Evolutionary conservation across 2,329 filamentous ascomycete genomes (phyloP), one percentile per base, ranked within the genome.

Genomic region (Fusarium lyarnte): DNA sequence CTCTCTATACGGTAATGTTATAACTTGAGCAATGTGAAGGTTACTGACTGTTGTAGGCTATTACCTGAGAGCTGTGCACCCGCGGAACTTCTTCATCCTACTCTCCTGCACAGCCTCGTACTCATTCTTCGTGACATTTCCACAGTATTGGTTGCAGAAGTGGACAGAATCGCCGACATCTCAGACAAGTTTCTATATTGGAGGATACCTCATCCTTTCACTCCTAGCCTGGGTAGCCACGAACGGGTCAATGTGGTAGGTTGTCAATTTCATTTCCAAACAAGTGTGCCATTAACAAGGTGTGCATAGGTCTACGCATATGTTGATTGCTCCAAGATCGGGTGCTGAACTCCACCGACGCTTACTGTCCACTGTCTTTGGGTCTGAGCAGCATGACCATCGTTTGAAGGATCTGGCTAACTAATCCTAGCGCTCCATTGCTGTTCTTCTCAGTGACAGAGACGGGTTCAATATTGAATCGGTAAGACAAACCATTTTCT

Each of bases 81-180:
- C 21, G 0, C 31, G 3, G 1, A 58, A 29, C 19, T 23, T 58
- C 31, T 47, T 36, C 12, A 5, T 58, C 6, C 41, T 58, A 4
- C 19, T 47, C 4, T 1, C 14, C 8, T 58, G 54, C 8, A 58
- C 41, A n/a, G 54, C 54, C 4, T 36, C 54, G 0, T 58, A 57
- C 19, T 47, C 54, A 13, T n/a, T 47, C 19, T 57, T 57, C 1
- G 41, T 57, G 10, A 57, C 29, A 1, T 57, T 57, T n/a, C 54
- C 54, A 5, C 54, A 57, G 13, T 57, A 47, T 8, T 57, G 54
- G 54, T 23, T 57, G 2, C 41, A 57, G 31, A 47, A 29, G 39
- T 57, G 54, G 54, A 57, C 54, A 3, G 31, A 57, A 19, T 12
- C 54, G 0, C 31, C 41, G 6, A 13, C 0, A 2, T 36, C 53